Base-by-base conservation (phyloP, 768 basidiomycete genomes). In the Suillus bovinus region DNA sequence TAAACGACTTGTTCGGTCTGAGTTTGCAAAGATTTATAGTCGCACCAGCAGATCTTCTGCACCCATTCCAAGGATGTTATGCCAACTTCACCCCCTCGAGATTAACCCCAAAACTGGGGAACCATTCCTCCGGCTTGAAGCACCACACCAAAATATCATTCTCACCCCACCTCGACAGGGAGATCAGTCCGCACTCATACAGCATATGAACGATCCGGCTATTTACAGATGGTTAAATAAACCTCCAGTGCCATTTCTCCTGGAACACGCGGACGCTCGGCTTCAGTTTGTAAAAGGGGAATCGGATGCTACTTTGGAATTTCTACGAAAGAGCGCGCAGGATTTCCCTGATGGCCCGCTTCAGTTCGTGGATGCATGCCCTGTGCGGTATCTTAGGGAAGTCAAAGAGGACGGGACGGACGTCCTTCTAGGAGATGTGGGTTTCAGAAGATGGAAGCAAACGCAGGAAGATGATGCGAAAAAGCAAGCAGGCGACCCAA, bases 181-280 rank as follows among this genome's bases (percentile, higher is more conserved):
- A 41, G 85, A 87, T 66, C 78, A 72, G 14, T 71, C 77, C 31
- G 58, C 67, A 10, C 61, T 78, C n/a, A 64, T 77, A 8, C 65
- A 75, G 0, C 67, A 77, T 61, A 66, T 88, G 67, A 87, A 86
- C 63, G 84, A 89, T 65, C 74, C 74, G 2, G 66, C 62, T 6
- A 76, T 90, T 8, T 80, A 77, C 59, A 66, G 66, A 29, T 82
- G 75, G 78, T 66, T 89, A 16, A 70, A 70, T n/a, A 70, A 72
- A 2, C 81, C 85, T 0, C 86, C 86, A 0, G 78, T 77, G 52
- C 88, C 88, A 9, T 90, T 89, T 71, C 69, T 71, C 8, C 69
- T 71, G 27, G 71, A 78, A 39, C 61, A 84, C 63, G 83, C 80
- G 9, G 66, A 70, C 5, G 58, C 55, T 16, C 84, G 82, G 82